Base-by-base conservation (phyloP, 495 filamentous ascomycete species). In the Aspergillus cavernicola region DNA sequence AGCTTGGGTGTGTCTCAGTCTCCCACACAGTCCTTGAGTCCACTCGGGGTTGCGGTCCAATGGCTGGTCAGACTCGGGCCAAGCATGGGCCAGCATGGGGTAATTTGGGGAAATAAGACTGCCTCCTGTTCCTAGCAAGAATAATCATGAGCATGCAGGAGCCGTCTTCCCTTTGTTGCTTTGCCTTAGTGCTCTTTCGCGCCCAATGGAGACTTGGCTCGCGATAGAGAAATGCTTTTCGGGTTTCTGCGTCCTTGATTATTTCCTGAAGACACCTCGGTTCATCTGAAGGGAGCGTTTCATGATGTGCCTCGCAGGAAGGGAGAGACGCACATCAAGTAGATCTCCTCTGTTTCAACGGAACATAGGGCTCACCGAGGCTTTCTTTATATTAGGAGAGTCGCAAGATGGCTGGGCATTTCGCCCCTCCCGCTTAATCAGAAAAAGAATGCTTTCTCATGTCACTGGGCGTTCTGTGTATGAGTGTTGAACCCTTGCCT, bases 81-180 rank as follows among this genome's bases (percentile, higher is more conserved):
- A 55, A 55, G 48, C 36, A n/a, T 16, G 23, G 51, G 46, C 46
- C 39, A 13, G 10, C 33, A 59, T 56, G 57, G 57, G 57, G 57
- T 31, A 59, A 53, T 56, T 59, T 56, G 47, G 57, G 52, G 52
- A 53, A n/a, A 55, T 22, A 9, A 10, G 18, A 40, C 44, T 55
- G 39, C 41, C 38, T 55, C 39, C 51, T 24, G 39, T 36, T 9
- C 19, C 15, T 40, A 18, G 40, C 40, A 13, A 22, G 38, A 23
- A 4, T 4, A 4, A 28, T 4, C 8, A 11, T 13, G 8, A 3
- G 18, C 6, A 7, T 10, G 4, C 16, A 6, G 36, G 9, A 38
- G 36, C 36, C 4, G 13, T 22, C 37, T 40, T 42, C 23, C 1
- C 36, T 32, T 11, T 45, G 33, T 40, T 43, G 3, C 26, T 26